phyloP scores from a whole-genome alignment of 179 eudicot genomes.

The Gypsophila paniculata region DNA sequence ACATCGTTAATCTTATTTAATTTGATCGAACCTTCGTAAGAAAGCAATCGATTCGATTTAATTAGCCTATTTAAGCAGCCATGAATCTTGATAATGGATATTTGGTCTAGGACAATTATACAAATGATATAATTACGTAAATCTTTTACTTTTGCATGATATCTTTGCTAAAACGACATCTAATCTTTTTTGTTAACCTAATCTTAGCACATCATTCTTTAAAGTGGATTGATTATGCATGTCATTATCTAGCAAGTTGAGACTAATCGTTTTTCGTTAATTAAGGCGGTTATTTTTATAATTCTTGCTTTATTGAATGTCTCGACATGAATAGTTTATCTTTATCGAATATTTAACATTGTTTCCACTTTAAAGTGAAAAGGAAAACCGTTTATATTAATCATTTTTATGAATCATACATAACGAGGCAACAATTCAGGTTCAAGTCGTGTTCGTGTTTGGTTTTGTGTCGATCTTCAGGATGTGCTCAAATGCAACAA shows the following conservation, averaged over 20 bases:
- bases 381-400: too few relatives aligned
- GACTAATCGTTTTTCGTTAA: conserved; percentile 7
- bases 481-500: not conserved
- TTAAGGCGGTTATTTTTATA: conserved; percentile 14
- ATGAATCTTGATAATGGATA: conserved; percentile 6
- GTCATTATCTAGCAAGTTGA: conserved; percentile 24
- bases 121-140: conserved; percentile 22
- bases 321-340: not conserved
- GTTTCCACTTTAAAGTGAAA: too few relatives aligned
- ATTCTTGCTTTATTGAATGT: conserved; percentile 8
- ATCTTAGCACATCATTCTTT: conserved; percentile 16
- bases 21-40: conserved; percentile 6
- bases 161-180: conserved; percentile 28
- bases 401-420: not conserved
- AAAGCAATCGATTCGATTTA: conserved; percentile 18
- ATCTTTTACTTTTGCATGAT: conserved; percentile 31
- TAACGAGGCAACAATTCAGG: too few relatives aligned
- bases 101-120: conserved; percentile 17
- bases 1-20: not conserved
- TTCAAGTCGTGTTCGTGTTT: not conserved
- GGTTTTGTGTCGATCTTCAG: not conserved
- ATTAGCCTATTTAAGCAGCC: not conserved
- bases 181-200: conserved; percentile 12
- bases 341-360: too few relatives aligned
- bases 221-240: conserved; percentile 16